Conservation (phyloP, 129 eudicot genomes). For the Apium graveolens region DNA sequence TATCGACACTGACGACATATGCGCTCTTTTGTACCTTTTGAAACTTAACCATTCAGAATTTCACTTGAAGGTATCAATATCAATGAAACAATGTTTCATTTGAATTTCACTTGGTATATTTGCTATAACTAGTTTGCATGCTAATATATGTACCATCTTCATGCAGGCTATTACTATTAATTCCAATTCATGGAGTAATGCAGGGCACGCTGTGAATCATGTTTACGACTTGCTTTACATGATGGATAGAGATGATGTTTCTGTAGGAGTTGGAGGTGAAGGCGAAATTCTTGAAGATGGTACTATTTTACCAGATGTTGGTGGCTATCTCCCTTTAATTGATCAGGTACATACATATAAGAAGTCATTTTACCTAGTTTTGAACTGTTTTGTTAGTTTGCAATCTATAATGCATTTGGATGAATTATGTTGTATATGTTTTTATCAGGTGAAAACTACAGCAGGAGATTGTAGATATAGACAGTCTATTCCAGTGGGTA, state of each 20-base stretch:
- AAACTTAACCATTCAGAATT: conserved; percentile 55
- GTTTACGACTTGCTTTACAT: conserved; percentile 75
- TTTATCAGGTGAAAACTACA: conserved; percentile 52
- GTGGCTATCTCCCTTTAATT: conserved; percentile 78
- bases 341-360: conserved; percentile 71
- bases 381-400: not conserved
- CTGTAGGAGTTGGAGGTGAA: conserved; percentile 92
- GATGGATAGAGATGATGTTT: conserved; percentile 78
- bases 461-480: conserved; percentile 83
- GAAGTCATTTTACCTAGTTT: too few species aligned
- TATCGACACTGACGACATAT: conserved; percentile 61
- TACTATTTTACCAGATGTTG: conserved; percentile 61
- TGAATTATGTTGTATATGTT: not conserved
- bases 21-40: conserved; percentile 55
- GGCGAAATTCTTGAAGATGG: conserved; percentile 77
- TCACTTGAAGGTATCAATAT: conserved; percentile 52
- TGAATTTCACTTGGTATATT: too few species aligned
- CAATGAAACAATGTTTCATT: too few species aligned
- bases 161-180: conserved; percentile 68
- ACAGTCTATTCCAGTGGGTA: conserved; percentile 75
- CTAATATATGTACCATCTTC: not conserved
- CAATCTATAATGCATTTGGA: not conserved
- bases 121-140: not conserved
- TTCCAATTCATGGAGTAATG: conserved; percentile 70
- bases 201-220: conserved; percentile 88